Conservation (phyloP, 768 basidiomycete genomes). For the Suillus lakei region DNA sequence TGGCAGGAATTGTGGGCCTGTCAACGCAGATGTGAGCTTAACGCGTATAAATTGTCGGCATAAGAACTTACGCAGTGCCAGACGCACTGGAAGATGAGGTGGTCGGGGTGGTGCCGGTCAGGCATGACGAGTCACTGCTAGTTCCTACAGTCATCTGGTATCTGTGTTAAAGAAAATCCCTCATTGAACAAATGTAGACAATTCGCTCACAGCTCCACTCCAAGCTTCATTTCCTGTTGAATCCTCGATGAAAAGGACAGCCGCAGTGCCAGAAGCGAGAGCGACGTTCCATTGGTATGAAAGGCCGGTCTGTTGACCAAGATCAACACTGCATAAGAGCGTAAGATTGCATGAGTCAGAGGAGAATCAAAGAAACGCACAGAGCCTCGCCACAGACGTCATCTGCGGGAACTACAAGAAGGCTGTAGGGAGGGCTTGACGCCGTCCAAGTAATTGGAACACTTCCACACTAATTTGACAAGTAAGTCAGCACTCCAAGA, state of each 20-base stretch:
- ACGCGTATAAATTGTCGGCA: slow-evolving; percentile 2
- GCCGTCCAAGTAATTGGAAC: slow-evolving; percentile 56
- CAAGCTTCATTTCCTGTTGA: slow-evolving; percentile 63
- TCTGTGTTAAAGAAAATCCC: background rate
- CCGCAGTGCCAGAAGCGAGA: slow-evolving; percentile 51
- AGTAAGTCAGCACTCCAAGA: slow-evolving; percentile 1
- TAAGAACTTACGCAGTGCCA: slow-evolving; percentile 7
- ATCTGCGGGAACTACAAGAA: slow-evolving; percentile 54
- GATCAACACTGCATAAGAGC: slow-evolving; percentile 50
- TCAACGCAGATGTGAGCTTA: slow-evolving; percentile 10
- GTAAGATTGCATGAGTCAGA: slow-evolving; percentile 10
- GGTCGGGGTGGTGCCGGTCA: slow-evolving; percentile 21
- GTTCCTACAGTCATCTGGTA: slow-evolving; percentile 40
- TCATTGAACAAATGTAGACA: background rate
- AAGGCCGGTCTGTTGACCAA: slow-evolving; percentile 57
- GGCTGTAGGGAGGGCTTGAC: slow-evolving; percentile 55
- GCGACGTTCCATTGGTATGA: slow-evolving; percentile 44
- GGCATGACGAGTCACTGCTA: slow-evolving; percentile 44
- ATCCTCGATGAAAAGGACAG: slow-evolving; percentile 61
- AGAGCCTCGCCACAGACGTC: slow-evolving; percentile 64
- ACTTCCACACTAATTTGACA: slow-evolving; percentile 52
- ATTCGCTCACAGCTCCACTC: slow-evolving; percentile 57
- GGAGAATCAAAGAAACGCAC: slow-evolving; percentile 43
- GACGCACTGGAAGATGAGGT: slow-evolving; percentile 12
- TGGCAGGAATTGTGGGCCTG: slow-evolving; percentile 11